Evolutionary conservation across 768 basidiomycete genomes (phyloP), one percentile per base, ranked within the genome.

Genomic region (Phylloporus scabripes): DNA sequence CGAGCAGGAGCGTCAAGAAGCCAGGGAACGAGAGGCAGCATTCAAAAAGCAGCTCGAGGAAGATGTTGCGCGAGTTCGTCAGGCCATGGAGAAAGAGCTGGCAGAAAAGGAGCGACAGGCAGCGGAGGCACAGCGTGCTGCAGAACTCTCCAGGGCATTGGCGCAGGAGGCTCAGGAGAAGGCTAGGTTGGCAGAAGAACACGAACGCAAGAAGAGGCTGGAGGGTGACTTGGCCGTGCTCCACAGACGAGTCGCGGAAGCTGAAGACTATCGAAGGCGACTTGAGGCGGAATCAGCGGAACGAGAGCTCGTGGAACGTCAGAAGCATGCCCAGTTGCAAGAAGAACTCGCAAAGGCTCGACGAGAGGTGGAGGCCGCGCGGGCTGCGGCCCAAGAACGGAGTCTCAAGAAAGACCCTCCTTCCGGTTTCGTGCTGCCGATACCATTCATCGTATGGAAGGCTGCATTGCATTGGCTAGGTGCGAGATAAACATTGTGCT

Each of bases 381-480:
- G 43, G 42, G 38, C 53, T 14, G 56, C 55, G 36, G 58, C 54
- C 7, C 58, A 67, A 12, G 62, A 68, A 33, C 56, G 66, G 23
- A 10, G 34, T 28, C 12, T 48, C 42, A 67, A 61, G 57, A 66
- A 53, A 43, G 67, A 69, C 31, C 50, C 67, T 5, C 58, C 64
- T 2, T 50, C 65, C 6, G 50, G 56, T 21, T 60, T 68, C 51
- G 39, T 67, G 26, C 42, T 66, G 17, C 65, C 67, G 7, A 69
- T 69, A 45, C 65, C 65, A 5, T 66, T 69, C 39, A 67, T 66
- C 17, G 60, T 66, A 9, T 66, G 65, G 65, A 66, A 52, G 18
- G 65, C 65, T 8, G 65, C 65, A 1, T 56, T 66, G 67, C 51
- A 58, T n/a, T 66, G 67, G 65, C 43, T 68, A 11, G 65, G 65